phyloP scores from a whole-genome alignment of 345 rosid species.

The Anastatica hierochuntica region DNA sequence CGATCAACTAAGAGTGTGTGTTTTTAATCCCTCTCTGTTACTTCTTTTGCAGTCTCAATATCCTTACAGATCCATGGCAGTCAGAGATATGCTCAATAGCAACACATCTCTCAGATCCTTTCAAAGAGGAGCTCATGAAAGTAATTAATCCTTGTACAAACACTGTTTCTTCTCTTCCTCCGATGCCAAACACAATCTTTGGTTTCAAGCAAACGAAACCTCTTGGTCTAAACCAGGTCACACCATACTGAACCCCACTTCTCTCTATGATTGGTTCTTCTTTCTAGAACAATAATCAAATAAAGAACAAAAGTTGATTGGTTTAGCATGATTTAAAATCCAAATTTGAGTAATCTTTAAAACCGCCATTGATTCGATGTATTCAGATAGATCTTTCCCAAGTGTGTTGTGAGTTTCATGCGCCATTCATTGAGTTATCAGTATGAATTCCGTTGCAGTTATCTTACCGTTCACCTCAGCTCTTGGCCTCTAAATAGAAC shows the following conservation, averaged over 20 bases:
- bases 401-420: conserved; percentile 26
- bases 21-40: conserved; percentile 38
- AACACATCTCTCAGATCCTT: conserved; percentile 40
- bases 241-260: conserved; percentile 57
- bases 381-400: not conserved
- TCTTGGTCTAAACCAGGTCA: conserved; percentile 52
- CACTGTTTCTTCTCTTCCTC: conserved; percentile 31
- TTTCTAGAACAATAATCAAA: too few relatives aligned
- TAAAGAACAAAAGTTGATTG: too few relatives aligned
- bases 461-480: conserved; percentile 75
- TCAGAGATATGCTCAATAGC: conserved; percentile 38
- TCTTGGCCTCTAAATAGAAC: conserved; percentile 49
- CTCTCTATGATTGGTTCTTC: too few relatives aligned
- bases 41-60: too few relatives aligned
- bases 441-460: conserved; percentile 45
- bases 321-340: too few relatives aligned
- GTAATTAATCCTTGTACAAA: conserved; percentile 49
- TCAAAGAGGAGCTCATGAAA: conserved; percentile 48
- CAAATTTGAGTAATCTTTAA: too few relatives aligned
- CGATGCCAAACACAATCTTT: conserved; percentile 20
- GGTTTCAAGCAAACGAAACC: conserved; percentile 35
- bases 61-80: conserved; percentile 43
- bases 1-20: conserved; percentile 32
- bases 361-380: not conserved
- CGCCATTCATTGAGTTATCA: conserved; percentile 63